Conservation (phyloP, 768 basidiomycete genomes). For the Collybia mongolica region DNA sequence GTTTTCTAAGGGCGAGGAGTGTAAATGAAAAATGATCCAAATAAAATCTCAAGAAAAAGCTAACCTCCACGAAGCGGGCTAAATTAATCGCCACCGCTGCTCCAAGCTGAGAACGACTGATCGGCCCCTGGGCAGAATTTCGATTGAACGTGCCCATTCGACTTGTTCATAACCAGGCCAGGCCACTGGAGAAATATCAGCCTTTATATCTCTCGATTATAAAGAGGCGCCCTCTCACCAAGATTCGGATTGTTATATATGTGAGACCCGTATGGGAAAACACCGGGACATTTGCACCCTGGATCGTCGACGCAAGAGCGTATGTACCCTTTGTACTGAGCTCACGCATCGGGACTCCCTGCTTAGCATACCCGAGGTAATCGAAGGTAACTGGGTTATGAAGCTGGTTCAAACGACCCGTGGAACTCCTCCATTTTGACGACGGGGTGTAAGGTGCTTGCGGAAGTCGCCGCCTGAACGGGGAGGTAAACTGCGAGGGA, state of each 20-base stretch:
- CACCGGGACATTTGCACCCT: too few relatives aligned
- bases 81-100: slow-evolving; percentile 33
- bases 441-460: slow-evolving; percentile 22
- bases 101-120: slow-evolving; percentile 41
- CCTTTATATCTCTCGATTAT: too few relatives aligned
- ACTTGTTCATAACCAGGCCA: slow-evolving; percentile 49
- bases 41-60: slow-evolving; percentile 8
- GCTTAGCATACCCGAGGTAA: slow-evolving; percentile 33
- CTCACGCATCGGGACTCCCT: slow-evolving; percentile 45
- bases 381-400: slow-evolving; percentile 36
- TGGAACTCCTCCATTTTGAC: slow-evolving; percentile 17
- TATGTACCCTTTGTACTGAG: slow-evolving; percentile 30
- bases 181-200: too few relatives aligned
- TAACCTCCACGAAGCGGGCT: slow-evolving; percentile 34
- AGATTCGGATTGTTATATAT: too few relatives aligned
- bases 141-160: slow-evolving; percentile 34
- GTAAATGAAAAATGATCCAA: not conserved
- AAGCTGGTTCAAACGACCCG: slow-evolving; percentile 17
- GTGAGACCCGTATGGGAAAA: too few relatives aligned
- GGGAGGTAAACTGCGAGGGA: slow-evolving; percentile 20
- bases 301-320: slow-evolving; percentile 32
- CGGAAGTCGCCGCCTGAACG: slow-evolving; percentile 34
- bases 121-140: slow-evolving; percentile 29
- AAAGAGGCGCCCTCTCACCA: too few relatives aligned
- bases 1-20: slow-evolving; percentile 21